These are phyloP conservation scores for Pyricularia grisea DNA, from an alignment of 2,329 filamentous ascomycete genomes.

Conservation along the genomic window DNA sequence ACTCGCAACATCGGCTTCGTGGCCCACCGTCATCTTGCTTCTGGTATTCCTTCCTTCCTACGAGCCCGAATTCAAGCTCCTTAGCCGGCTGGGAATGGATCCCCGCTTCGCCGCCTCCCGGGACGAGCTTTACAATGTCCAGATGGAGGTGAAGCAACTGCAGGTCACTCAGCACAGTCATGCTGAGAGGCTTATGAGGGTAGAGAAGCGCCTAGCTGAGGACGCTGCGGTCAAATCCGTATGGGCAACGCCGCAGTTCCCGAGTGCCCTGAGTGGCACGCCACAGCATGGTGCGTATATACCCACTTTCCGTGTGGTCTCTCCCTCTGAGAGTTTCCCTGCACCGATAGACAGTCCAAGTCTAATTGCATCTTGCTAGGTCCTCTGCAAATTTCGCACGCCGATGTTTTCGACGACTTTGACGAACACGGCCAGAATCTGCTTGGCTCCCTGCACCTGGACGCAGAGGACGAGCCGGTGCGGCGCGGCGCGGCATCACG, in stretches of 20 bases:
- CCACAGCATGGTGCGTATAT: constrained; percentile 65
- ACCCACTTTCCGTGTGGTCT: neutral
- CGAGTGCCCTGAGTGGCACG: constrained; percentile 72
- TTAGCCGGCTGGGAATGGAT: constrained; percentile 46
- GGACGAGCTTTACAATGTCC: constrained; percentile 58
- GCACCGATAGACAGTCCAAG: neutral
- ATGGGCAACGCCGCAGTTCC: constrained; percentile 86
- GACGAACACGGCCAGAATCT: constrained; percentile 78
- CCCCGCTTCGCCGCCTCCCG: constrained; percentile 47
- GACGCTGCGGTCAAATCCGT: constrained; percentile 69
- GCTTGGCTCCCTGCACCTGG: constrained; percentile 72
- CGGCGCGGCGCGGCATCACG: constrained; percentile 80
- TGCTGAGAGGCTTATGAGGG: constrained; percentile 48
- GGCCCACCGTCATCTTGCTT: neutral
- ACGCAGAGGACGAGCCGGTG: constrained; percentile 77
- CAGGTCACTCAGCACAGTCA: constrained; percentile 54
- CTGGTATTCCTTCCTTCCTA: neutral
- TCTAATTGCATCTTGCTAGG: constrained; percentile 39
- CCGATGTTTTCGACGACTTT: constrained; percentile 81
- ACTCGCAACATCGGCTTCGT: neutral
- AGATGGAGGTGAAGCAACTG: constrained; percentile 62
- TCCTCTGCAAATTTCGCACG: constrained; percentile 67
- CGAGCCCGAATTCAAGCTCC: neutral
- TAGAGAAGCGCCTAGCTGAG: constrained; percentile 60
- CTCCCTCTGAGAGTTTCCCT: neutral